Base-by-base conservation (phyloP, 768 basidiomycete genomes). In the Hemileccinum rubropunctum region DNA sequence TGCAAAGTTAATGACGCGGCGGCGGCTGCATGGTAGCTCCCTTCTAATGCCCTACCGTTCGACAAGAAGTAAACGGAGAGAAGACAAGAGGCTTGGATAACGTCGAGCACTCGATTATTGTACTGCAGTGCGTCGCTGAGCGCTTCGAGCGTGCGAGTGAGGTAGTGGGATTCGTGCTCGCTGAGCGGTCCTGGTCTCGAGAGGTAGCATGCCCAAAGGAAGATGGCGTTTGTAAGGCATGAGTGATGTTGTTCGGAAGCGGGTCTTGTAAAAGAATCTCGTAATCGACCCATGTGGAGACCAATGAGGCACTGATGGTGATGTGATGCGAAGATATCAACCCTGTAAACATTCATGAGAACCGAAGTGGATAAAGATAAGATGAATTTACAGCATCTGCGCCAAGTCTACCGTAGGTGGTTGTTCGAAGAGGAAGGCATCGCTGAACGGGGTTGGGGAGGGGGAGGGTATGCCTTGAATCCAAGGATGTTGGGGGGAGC, bases 181-280 rank as follows among this genome's bases (percentile, higher is more conserved):
- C 79, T 80, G 12, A 91, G 73, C 6, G 81, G 76, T 34, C 81
- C 84, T 7, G 87, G 83, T 18, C 86, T 77, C 10, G 89, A 88
- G 35, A 91, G 76, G 62, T 85, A 88, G 65, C 88, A 91, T 2
- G 87, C 84, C 84, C 88, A 90, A 7, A 91, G 79, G 63, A 83
- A 91, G 60, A 91, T 84, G 53, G 88, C 77, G 61, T 90, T 88
- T 76, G 90, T 81, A 13, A 92, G 76, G 47, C 78, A 81, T 9
- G 89, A 83, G 59, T 91, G 89, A 17, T 82, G 81, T 48, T 86
- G 86, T 50, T 87, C 82, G 41, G 76, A 57, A 4, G 64, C 47
- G 14, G 83, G 78, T 6, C 75, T 71, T 38, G 68, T 71, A 36
- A 90, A 70, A 30, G 81, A 81, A 42, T 85, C 82, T 28, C 83